A percentile compares a stretch with the other conserved stretches of the same genome.
Conservation (phyloP, 345 rosid species). For the Eucalyptus pauciflora region DNA sequence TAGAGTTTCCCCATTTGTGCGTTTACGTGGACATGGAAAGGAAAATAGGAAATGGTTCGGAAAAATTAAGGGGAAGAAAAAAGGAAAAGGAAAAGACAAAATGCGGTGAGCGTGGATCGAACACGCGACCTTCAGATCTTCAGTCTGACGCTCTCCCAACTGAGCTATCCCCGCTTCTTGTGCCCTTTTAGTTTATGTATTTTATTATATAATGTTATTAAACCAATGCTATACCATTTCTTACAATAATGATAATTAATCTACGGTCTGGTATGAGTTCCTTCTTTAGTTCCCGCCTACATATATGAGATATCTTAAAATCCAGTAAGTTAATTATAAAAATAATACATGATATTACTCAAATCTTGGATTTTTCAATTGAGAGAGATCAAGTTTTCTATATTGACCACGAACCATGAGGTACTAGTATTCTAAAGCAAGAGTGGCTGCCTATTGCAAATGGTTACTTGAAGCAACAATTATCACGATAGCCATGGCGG, state of each 20-base stretch:
- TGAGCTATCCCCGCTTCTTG: conserved; percentile 66
- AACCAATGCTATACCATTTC: fast-evolving
- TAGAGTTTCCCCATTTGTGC: background rate
- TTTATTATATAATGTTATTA: fast-evolving
- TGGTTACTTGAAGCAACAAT: background rate
- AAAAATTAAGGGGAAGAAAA: background rate
- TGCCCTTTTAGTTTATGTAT: fast-evolving
- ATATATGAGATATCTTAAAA: background rate
- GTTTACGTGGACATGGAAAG: background rate
- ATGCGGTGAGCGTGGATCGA: conserved; percentile 93
- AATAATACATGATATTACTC: background rate
- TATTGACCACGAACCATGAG: background rate
- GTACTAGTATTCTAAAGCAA: background rate
- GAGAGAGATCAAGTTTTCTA: background rate
- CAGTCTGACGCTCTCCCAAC: conserved; percentile 99
- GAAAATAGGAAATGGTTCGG: background rate
- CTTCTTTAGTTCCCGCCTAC: background rate
- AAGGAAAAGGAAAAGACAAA: background rate
- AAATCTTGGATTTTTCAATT: background rate
- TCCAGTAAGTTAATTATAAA: background rate
- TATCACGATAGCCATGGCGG: background rate
- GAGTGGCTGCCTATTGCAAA: background rate
- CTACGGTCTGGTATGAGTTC: background rate
- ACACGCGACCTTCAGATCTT: conserved; percentile 98
- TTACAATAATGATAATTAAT: background rate